Conservation (phyloP, 2,329 filamentous ascomycete genomes). For the Curvularia eragrostidis region DNA sequence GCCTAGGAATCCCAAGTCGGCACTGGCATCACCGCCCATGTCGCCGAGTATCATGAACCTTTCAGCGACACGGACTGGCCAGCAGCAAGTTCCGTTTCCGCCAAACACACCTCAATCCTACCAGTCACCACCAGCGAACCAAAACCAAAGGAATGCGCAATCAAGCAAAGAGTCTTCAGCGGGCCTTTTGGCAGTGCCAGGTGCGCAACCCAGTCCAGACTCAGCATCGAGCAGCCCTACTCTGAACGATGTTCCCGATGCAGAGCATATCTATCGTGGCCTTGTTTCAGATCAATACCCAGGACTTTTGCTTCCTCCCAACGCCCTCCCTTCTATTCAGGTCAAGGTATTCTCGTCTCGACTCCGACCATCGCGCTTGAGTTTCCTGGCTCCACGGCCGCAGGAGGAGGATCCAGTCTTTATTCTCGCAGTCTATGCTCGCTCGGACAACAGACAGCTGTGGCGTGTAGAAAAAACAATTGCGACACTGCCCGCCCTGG, state of each 20-base stretch:
- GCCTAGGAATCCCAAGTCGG: constrained; percentile 63
- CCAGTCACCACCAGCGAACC: constrained; percentile 57
- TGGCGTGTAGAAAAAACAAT: constrained; percentile 97
- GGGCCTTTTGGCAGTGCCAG: constrained; percentile 40
- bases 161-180: constrained; percentile 32
- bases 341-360: constrained; percentile 91
- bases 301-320: constrained; percentile 82
- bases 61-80: constrained; percentile 74
- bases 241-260: constrained; percentile 41
- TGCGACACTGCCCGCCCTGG: constrained; percentile 78
- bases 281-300: constrained; percentile 87
- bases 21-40: constrained; percentile 69
- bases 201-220: constrained; percentile 44
- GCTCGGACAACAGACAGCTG: constrained; percentile 77
- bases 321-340: constrained; percentile 83
- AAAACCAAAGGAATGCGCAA: constrained; percentile 47
- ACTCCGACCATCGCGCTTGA: constrained; percentile 89
- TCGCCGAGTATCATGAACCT: constrained; percentile 66
- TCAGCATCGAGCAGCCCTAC: constrained; percentile 38
- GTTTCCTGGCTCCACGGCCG: constrained; percentile 78
- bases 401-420: constrained; percentile 94
- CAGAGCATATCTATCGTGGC: constrained; percentile 71
- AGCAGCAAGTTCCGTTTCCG: constrained; percentile 75
- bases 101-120: constrained; percentile 71
- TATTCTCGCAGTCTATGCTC: constrained; percentile 82